Evolutionary conservation across 805 yeast species (phyloP).

Genomic region (Priceomyces haplophilus): DNA sequence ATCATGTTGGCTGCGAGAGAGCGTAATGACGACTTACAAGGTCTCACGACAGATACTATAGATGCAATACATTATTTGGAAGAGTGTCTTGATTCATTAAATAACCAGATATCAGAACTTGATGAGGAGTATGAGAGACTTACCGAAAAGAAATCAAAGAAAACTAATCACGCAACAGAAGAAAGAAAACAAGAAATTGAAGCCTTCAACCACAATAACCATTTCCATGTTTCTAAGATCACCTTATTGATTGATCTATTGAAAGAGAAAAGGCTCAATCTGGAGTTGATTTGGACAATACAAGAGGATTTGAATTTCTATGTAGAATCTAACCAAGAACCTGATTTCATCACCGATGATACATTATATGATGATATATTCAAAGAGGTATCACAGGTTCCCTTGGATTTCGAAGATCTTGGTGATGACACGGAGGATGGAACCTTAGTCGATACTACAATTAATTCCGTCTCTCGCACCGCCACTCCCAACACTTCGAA

Average conservation of each 20-base stretch:
- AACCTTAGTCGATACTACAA: constrained; percentile 1
- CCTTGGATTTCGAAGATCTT: constrained; percentile 1
- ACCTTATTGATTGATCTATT: constrained; percentile 29
- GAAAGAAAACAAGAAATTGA: constrained; percentile 42
- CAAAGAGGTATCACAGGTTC: constrained; percentile 18
- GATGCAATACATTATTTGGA: constrained; percentile 34
- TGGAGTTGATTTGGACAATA: constrained; percentile 31
- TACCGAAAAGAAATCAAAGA: constrained; percentile 36
- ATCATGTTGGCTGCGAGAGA: constrained; percentile 42
- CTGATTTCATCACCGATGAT: constrained; percentile 36
- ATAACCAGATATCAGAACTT: constrained; percentile 33
- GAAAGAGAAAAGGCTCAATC: constrained; percentile 25
- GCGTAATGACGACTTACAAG: constrained; percentile 23
- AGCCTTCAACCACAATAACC: constrained; percentile 25
- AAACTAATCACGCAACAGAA: constrained; percentile 33
- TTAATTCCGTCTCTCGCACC: background rate
- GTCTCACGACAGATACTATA: constrained; percentile 30
- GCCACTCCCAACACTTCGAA: constrained; percentile 1
- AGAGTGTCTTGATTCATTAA: constrained; percentile 28
- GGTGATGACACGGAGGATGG: constrained; percentile 4
- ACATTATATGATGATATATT: constrained; percentile 42
- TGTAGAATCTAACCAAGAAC: constrained; percentile 37
- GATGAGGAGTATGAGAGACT: constrained; percentile 42
- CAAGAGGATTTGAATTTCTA: constrained; percentile 40
- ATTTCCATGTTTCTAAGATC: constrained; percentile 37